Evolutionary conservation across 345 rosid species (phyloP).

Genomic region (Raphanus sativus): DNA sequence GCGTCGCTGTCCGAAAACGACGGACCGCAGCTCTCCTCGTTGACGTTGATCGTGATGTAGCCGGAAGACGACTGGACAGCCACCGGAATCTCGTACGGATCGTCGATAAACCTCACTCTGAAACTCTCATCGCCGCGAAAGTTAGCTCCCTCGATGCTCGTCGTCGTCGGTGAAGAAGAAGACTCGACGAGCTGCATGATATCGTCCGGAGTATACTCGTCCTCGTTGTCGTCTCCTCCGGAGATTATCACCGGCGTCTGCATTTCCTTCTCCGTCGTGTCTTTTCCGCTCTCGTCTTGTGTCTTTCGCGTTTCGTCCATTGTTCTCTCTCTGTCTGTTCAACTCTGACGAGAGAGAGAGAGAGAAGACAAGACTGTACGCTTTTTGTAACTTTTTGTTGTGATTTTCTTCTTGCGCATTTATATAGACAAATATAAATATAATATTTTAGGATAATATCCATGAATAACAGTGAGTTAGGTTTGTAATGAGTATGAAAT

Average conservation of each 20-base stretch:
- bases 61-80: constrained; percentile 56
- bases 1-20: constrained; percentile 72
- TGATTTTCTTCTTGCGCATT: not conserved
- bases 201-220: constrained; percentile 46
- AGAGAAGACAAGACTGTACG: not conserved
- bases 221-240: constrained; percentile 32
- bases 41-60: constrained; percentile 75
- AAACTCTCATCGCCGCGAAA: constrained; percentile 10
- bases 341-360: not conserved
- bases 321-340: not conserved
- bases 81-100: constrained; percentile 57
- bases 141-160: not conserved
- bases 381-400: not conserved
- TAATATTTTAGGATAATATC: constrained; percentile 7
- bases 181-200: constrained; percentile 61
- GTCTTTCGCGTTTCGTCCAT: constrained; percentile 44
- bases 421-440: constrained; percentile 13
- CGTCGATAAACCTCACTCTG: constrained; percentile 65
- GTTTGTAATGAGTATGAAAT: constrained; percentile 10
- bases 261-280: constrained; percentile 19
- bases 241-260: not conserved
- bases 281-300: constrained; percentile 4
- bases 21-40: constrained; percentile 87
- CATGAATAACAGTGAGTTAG: constrained; percentile 18
- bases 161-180: constrained; percentile 28